A percentile compares a stretch with the other conserved stretches of the same genome.
Evolutionary conservation across 2,329 filamentous ascomycete genomes (phyloP).

Genomic region (Cryphonectria radicalis): DNA sequence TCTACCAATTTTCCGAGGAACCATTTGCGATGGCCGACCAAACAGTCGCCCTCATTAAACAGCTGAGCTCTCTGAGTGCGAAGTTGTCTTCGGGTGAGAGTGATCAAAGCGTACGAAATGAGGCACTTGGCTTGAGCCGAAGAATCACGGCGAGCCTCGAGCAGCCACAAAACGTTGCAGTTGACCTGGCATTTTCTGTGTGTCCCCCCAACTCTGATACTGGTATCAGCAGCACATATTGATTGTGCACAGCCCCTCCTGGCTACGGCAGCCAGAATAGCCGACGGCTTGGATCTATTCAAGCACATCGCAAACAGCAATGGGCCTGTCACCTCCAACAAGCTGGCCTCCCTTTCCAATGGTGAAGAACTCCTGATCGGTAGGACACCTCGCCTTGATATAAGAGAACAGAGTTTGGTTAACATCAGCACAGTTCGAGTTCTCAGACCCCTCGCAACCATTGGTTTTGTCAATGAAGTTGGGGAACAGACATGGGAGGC

Average conservation of each 20-base stretch:
- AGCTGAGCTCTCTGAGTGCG: slow-evolving; percentile 2
- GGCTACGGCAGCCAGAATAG: slow-evolving; percentile 33
- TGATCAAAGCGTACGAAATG: slow-evolving; percentile 20
- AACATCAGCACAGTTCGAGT: slow-evolving; percentile 29
- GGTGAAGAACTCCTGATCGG: slow-evolving; percentile 37
- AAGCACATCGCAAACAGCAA: slow-evolving; percentile 30
- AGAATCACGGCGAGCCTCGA: slow-evolving; percentile 27
- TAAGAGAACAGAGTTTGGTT: not conserved
- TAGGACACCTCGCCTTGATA: slow-evolving; percentile 10
- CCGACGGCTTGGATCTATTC: slow-evolving; percentile 35
- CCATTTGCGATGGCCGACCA: slow-evolving; percentile 8
- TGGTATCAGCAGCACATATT: not conserved
- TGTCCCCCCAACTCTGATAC: not conserved
- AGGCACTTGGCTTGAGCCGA: slow-evolving; percentile 27
- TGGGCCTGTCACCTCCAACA: slow-evolving; percentile 29
- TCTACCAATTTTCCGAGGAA: too few species aligned
- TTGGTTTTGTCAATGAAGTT: slow-evolving; percentile 35
- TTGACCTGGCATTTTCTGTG: slow-evolving; percentile 31
- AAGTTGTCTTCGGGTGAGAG: slow-evolving; percentile 4
- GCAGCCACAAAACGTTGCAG: slow-evolving; percentile 28
- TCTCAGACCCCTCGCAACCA: slow-evolving; percentile 33
- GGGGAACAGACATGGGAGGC: slow-evolving; percentile 34
- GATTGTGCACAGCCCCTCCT: slow-evolving; percentile 31
- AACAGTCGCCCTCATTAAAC: slow-evolving; percentile 13
- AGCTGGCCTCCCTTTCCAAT: slow-evolving; percentile 32